Evolutionary conservation across 2,329 filamentous ascomycete species (phyloP).

Genomic region (Penicillium corylophilum): DNA sequence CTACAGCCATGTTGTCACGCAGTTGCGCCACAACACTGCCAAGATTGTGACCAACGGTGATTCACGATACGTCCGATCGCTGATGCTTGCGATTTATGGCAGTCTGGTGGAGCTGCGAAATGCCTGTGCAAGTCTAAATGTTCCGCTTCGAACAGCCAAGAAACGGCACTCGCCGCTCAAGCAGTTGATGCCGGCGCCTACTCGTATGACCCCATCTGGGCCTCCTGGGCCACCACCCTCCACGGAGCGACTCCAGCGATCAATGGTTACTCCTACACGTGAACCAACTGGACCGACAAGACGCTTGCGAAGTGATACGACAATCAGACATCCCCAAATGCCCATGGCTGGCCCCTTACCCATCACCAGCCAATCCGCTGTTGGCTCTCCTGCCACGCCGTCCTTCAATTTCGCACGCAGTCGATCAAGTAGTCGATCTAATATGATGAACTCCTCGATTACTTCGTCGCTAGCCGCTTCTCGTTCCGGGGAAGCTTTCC

Average conservation of each 20-base stretch:
- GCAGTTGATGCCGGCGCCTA: slow-evolving; percentile 30
- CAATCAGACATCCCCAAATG: slow-evolving; percentile 47
- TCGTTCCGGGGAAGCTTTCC: slow-evolving; percentile 78
- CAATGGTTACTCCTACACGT: slow-evolving; percentile 48
- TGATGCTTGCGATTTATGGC: slow-evolving; percentile 60
- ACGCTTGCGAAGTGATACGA: slow-evolving; percentile 53
- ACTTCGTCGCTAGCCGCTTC: slow-evolving; percentile 62
- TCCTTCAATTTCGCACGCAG: slow-evolving; percentile 39
- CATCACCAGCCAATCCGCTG: slow-evolving; percentile 30
- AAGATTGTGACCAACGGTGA: slow-evolving; percentile 58
- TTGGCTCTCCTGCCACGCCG: slow-evolving; percentile 32
- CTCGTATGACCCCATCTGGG: slow-evolving; percentile 24
- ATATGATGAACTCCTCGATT: slow-evolving; percentile 49
- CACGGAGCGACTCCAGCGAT: slow-evolving; percentile 30
- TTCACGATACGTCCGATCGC: slow-evolving; percentile 56
- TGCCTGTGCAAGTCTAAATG: slow-evolving; percentile 54
- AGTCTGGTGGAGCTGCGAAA: slow-evolving; percentile 61
- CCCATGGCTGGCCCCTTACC: slow-evolving; percentile 31
- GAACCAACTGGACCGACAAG: slow-evolving; percentile 44
- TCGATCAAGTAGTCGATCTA: slow-evolving; percentile 54
- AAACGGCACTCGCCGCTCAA: slow-evolving; percentile 29
- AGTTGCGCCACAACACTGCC: slow-evolving; percentile 48
- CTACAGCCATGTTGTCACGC: slow-evolving; percentile 50
- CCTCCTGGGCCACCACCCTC: not conserved
- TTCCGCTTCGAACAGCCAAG: slow-evolving; percentile 34